Conservation (phyloP, 2,329 filamentous ascomycete species). For the Pseudogymnoascus sp. region DNA sequence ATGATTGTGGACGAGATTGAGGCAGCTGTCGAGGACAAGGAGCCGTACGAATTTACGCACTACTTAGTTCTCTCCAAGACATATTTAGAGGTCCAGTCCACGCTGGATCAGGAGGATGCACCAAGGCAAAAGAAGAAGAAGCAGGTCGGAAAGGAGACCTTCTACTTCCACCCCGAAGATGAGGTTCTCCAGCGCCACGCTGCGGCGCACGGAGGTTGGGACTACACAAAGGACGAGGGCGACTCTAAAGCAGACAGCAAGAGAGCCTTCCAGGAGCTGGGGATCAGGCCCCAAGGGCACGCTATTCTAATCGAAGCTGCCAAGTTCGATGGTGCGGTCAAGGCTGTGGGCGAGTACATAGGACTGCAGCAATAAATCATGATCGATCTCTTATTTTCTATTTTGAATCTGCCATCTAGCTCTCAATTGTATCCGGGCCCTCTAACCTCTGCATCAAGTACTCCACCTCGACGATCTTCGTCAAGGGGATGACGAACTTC, state of each 20-base stretch:
- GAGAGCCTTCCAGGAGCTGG: slow-evolving; percentile 87
- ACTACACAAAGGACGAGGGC: slow-evolving; percentile 68
- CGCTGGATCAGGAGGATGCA: slow-evolving; percentile 58
- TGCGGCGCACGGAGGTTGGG: slow-evolving; percentile 58
- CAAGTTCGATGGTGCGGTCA: slow-evolving; percentile 68
- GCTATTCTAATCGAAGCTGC: slow-evolving; percentile 76
- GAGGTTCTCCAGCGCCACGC: slow-evolving; percentile 77
- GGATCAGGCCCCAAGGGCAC: slow-evolving; percentile 74
- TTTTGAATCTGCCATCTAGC: slow-evolving; percentile 7
- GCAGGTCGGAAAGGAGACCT: slow-evolving; percentile 52
- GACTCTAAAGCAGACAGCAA: slow-evolving; percentile 83
- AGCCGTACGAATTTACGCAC: slow-evolving; percentile 88
- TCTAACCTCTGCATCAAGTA: slow-evolving; percentile 91
- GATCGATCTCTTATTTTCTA: slow-evolving; percentile 14
- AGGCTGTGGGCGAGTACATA: slow-evolving; percentile 68
- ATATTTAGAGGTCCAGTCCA: slow-evolving; percentile 82
- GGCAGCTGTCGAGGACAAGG: slow-evolving; percentile 79
- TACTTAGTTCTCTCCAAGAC: slow-evolving; percentile 87
- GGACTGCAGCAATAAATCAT: slow-evolving; percentile 38
- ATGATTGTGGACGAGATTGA: slow-evolving; percentile 90
- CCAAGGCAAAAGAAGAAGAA: slow-evolving; percentile 58
- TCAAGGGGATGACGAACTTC: slow-evolving; percentile 89
- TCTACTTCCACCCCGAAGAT: slow-evolving; percentile 95
- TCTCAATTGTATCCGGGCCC: slow-evolving; percentile 14
- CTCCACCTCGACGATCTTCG: slow-evolving; percentile 97